Base-by-base conservation (phyloP, 176 grass and related monocot species). In the Areca catechu region DNA sequence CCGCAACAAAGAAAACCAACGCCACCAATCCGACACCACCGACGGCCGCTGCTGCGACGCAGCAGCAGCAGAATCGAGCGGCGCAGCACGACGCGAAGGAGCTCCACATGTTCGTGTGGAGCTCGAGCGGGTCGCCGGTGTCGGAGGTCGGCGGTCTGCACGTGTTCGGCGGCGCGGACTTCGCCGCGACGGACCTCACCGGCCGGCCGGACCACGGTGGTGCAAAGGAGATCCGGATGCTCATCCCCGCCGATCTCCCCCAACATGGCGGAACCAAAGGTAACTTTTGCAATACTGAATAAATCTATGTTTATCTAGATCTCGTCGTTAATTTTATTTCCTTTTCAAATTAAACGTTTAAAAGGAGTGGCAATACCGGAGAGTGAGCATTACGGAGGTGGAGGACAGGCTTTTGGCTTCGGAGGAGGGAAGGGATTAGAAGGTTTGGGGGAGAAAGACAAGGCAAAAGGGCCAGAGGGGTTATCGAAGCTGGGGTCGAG, bases 91-190 rank as follows among this genome's bases (percentile, higher is more conserved):
- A 98, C 47, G 72, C 81, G 27, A 98, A 88, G 69, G 93, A 98
- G 87, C 80, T 91, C 29, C 93, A 97, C 78, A 97, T 97, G 93
- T 97, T 97, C 74, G 83, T 97, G 47, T 97, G 93, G 93, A 85
- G 83, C 76, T 88, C 93, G 3, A 78, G 66, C 62, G 65, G 78
- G 18, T 92, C 87, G 68, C 93, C 93, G 19, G 87, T 80, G 47
- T 98, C 93, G 4, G 93, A 98, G 6, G 83, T 85, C 19, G 77
- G 83, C 52, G 87, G 83, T 22, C 79, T 98, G 60, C 93, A 71
- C 4, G 54, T 80, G 48, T 80, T 91, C 57, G 54, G 62, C 15
- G 43, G 54, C 2, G 57, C 48, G 24, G 70, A 76, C 16, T 27
- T 61, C 9, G 71, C 56, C 54, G 18, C 61, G 20, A 17, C 61